Conservation (phyloP, 2,329 filamentous ascomycete species). For the Botrytis cinerea region DNA sequence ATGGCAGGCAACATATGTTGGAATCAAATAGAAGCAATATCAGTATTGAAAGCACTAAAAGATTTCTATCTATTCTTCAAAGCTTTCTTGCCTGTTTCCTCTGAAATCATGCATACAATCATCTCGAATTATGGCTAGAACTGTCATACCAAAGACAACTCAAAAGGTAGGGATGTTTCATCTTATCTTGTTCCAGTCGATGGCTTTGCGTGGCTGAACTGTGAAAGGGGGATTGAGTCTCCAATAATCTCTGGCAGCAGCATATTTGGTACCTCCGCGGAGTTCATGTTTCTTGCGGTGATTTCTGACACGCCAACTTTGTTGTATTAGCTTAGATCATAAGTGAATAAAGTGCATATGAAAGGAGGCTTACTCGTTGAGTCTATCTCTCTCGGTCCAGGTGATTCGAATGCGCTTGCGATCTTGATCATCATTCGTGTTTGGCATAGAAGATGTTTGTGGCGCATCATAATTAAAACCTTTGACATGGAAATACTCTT, state of each 20-base stretch:
- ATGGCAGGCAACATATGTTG: rapidly evolving
- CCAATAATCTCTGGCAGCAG: neutral
- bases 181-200: neutral
- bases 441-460: neutral
- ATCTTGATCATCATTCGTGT: neutral
- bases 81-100: neutral
- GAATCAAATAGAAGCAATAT: neutral
- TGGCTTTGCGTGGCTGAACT: neutral
- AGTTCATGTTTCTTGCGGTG: neutral
- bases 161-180: neutral
- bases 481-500: neutral
- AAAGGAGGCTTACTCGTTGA: neutral
- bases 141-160: neutral
- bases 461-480: neutral
- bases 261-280: neutral
- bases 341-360: neutral
- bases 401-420: neutral
- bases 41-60: neutral
- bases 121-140: neutral
- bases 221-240: neutral
- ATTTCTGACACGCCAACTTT: neutral
- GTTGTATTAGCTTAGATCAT: neutral
- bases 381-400: neutral
- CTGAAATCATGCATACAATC: neutral
- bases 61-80: neutral